These are phyloP conservation scores for Euphorbia tirucalli DNA, from an alignment of 345 rosid genomes.

Conservation along the genomic window DNA sequence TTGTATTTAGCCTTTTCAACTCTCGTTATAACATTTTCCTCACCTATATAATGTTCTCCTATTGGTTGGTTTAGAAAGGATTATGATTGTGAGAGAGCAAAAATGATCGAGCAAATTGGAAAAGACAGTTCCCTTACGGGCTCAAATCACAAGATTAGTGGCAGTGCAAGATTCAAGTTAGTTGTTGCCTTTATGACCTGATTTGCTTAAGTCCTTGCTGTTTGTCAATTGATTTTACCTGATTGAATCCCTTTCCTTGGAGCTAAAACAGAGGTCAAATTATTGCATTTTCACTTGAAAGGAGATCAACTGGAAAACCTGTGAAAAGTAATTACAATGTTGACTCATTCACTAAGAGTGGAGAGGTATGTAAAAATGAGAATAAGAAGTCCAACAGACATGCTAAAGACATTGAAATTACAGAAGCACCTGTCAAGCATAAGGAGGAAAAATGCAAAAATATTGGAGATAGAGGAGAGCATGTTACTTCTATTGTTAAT, in stretches of 20 bases:
- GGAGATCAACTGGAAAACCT: neutral
- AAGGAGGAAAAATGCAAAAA: neutral
- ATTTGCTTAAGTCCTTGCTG: constrained; percentile 2
- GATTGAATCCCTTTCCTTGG: neutral
- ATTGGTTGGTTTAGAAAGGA: constrained; percentile 8
- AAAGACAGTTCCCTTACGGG: neutral
- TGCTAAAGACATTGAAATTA: neutral
- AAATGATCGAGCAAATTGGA: neutral
- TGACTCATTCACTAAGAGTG: neutral
- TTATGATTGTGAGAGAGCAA: constrained; percentile 13
- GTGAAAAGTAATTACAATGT: neutral
- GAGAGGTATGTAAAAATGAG: neutral
- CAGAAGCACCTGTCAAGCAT: neutral
- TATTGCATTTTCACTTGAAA: constrained; percentile 15
- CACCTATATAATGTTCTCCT: neutral
- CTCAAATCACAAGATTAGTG: neutral
- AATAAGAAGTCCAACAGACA: neutral
- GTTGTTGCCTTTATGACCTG: neutral
- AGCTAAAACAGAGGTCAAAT: constrained; percentile 10
- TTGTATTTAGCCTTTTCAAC: neutral
- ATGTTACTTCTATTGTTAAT: too few relatives aligned
- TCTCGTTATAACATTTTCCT: neutral
- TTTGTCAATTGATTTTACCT: neutral
- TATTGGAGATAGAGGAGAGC: neutral
- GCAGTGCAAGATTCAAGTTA: constrained; percentile 6